Percentiles rank a stretch among this genome's conserved stretches.
Evolutionary conservation across 345 rosid species (phyloP).

Genomic region (Corymbia maculata): DNA sequence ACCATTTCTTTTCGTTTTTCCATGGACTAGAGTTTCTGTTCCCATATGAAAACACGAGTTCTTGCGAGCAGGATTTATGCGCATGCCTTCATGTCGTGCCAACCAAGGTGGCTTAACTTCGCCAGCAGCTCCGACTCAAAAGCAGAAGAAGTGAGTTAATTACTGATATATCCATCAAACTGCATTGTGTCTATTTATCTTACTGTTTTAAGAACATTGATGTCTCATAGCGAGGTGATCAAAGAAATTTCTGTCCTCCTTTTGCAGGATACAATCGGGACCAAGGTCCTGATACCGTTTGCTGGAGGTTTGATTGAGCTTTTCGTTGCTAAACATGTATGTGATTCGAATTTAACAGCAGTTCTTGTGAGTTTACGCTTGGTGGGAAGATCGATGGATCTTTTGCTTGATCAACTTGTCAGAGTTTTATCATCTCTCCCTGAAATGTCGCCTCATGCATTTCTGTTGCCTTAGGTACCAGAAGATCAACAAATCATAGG

Average conservation of each 20-base stretch:
- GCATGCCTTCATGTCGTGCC: constrained; percentile 57
- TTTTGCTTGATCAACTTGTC: background rate
- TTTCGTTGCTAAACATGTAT: constrained; percentile 65
- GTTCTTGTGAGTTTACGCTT: background rate
- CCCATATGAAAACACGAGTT: background rate
- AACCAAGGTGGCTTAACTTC: constrained; percentile 62
- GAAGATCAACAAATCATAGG: constrained; percentile 67
- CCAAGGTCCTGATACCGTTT: constrained; percentile 76
- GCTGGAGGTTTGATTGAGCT: constrained; percentile 79
- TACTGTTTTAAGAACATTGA: background rate
- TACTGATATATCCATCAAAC: background rate
- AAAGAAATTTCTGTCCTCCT: background rate
- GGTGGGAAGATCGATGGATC: background rate
- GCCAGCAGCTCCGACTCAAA: constrained; percentile 33
- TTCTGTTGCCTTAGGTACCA: constrained; percentile 30
- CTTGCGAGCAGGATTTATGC: constrained; percentile 42
- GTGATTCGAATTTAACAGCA: background rate
- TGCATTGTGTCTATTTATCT: background rate
- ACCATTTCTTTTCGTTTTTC: background rate
- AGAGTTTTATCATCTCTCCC: background rate
- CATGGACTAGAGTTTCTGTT: background rate
- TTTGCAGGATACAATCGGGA: constrained; percentile 59
- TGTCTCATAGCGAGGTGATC: background rate
- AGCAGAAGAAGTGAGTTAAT: constrained; percentile 32
- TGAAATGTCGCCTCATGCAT: background rate